phyloP scores from a whole-genome alignment of 2,329 filamentous ascomycete genomes.

The Aureobasidium leucospermi region DNA sequence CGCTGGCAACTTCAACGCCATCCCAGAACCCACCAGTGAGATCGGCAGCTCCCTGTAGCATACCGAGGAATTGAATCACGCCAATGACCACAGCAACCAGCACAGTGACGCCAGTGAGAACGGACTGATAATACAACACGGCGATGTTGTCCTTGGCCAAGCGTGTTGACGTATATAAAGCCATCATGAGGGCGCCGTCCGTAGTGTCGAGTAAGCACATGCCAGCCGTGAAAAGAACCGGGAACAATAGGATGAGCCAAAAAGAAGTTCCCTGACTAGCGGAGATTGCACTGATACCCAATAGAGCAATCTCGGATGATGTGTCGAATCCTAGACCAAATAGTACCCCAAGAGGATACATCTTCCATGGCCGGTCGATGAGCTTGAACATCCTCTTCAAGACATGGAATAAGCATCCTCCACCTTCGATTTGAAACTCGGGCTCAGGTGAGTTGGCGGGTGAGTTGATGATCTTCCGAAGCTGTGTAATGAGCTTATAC shows the following conservation, averaged over 20 bases:
- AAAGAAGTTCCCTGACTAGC: constrained; percentile 79
- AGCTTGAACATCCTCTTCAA: constrained; percentile 71
- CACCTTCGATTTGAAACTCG: constrained; percentile 65
- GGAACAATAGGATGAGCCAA: constrained; percentile 92
- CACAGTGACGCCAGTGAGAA: constrained; percentile 76
- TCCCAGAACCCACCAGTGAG: constrained; percentile 82
- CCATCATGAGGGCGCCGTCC: constrained; percentile 92
- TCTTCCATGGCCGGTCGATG: constrained; percentile 77
- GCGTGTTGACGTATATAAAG: constrained; percentile 73
- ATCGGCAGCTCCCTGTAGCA: constrained; percentile 68
- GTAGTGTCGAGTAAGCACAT: constrained; percentile 94
- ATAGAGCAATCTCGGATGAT: constrained; percentile 82
- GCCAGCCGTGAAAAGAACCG: constrained; percentile 80
- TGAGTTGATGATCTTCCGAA: constrained; percentile 53
- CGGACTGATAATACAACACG: constrained; percentile 87
- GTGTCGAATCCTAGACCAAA: constrained; percentile 93
- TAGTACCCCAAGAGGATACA: constrained; percentile 83
- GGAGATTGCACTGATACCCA: constrained; percentile 85
- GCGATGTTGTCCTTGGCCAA: constrained; percentile 78
- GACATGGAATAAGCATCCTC: constrained; percentile 64
- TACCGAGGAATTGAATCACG: constrained; percentile 70
- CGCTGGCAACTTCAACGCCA: constrained; percentile 66
- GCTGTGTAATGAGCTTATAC: constrained; percentile 63
- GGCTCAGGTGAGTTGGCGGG: constrained; percentile 29
- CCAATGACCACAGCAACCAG: constrained; percentile 81